Conservation (phyloP, 23 red algal species). For the Agarophyton chilense region DNA sequence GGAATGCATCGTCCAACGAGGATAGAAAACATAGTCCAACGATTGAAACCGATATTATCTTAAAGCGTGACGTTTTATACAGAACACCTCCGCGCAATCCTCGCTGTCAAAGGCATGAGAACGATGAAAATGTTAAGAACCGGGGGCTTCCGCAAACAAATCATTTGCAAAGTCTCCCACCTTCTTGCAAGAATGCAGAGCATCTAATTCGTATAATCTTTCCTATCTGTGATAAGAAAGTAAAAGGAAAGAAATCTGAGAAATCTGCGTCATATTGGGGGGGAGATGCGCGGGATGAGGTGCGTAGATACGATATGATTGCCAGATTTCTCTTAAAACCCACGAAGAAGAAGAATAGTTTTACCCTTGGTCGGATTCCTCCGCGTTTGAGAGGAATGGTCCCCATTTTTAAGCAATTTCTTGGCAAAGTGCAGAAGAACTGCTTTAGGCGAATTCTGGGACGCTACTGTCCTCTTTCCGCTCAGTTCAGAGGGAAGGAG, state of each 20-base stretch:
- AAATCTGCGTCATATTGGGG: not conserved
- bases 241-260: not conserved
- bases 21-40: not conserved
- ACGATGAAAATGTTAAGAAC: not conserved
- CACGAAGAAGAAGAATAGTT: not conserved
- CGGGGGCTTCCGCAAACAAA: not conserved
- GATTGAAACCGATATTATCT: not conserved
- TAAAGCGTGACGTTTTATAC: slow-evolving; percentile 53
- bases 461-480: slow-evolving; percentile 17
- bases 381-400: not conserved
- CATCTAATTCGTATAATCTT: slow-evolving; percentile 26
- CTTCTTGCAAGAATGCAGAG: not conserved
- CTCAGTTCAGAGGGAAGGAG: not conserved
- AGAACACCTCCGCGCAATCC: not conserved
- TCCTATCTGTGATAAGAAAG: not conserved
- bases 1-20: not conserved
- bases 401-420: slow-evolving; percentile 23
- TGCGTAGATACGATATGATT: slow-evolving; percentile 25
- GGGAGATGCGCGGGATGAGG: not conserved
- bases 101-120: not conserved
- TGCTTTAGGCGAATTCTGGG: slow-evolving; percentile 51
- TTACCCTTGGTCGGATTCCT: not conserved
- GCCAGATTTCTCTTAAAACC: not conserved
- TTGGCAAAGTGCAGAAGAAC: not conserved
- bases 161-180: slow-evolving; percentile 32